A percentile compares a stretch with the other conserved stretches of the same genome.
Conservation (phyloP, 202 grass and related monocot species). For the Hordeum pubiflorum region DNA sequence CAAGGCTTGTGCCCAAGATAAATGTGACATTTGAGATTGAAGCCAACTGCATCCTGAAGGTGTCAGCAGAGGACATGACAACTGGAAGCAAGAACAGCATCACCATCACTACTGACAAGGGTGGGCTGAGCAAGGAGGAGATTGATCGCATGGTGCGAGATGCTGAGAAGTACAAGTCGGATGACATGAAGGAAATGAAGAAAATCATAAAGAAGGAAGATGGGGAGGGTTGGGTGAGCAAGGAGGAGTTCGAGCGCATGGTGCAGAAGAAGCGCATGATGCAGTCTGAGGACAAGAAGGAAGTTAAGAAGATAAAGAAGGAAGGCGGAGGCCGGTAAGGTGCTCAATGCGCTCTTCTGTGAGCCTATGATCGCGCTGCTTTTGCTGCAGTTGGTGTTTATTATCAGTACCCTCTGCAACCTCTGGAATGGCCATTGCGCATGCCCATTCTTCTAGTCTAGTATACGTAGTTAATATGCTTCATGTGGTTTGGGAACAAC, state of each 20-base stretch:
- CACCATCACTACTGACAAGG: slow-evolving; percentile 68
- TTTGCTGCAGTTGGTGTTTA: neutral
- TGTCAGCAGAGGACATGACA: slow-evolving; percentile 57
- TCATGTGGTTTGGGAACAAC: neutral
- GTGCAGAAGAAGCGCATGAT: slow-evolving; percentile 63
- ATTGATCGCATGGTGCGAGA: slow-evolving; percentile 82
- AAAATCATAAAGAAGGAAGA: slow-evolving; percentile 32
- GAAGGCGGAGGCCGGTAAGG: slow-evolving; percentile 29
- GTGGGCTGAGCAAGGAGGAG: slow-evolving; percentile 67
- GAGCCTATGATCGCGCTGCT: neutral
- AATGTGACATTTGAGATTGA: slow-evolving; percentile 63
- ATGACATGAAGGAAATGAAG: slow-evolving; percentile 71
- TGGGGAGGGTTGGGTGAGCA: slow-evolving; percentile 42
- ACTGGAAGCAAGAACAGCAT: slow-evolving; percentile 72
- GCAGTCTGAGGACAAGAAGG: slow-evolving; percentile 52
- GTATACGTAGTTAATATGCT: neutral
- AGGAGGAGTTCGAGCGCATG: slow-evolving; percentile 80
- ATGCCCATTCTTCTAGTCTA: neutral
- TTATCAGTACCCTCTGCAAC: neutral
- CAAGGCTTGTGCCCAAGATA: slow-evolving; percentile 48
- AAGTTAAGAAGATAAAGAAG: slow-evolving; percentile 76
- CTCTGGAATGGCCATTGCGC: neutral
- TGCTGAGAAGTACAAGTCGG: slow-evolving; percentile 60
- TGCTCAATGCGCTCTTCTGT: slow-evolving; percentile 31
- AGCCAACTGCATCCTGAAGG: slow-evolving; percentile 72